Evolutionary conservation across 345 rosid genomes (phyloP), one percentile per base, ranked within the genome.

Genomic region (Adansonia digitata): DNA sequence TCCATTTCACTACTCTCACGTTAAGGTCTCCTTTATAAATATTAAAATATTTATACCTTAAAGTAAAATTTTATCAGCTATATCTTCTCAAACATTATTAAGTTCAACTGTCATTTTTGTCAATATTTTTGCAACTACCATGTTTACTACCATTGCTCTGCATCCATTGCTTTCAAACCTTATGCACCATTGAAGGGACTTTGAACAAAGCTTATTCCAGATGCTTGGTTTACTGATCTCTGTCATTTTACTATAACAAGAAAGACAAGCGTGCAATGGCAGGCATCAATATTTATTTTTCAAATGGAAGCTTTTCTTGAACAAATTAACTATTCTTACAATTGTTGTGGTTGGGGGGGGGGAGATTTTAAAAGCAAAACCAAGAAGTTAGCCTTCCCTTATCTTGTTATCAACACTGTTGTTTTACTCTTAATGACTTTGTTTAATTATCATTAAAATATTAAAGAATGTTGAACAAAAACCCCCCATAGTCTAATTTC

Each of bases 51-150:
- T 13, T 46, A 68, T 18, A 49, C 45, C 27, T 17, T 17, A 35
- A 63, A 37, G 69, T 63, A 9, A 5, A 22, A 51, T 18, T 51
- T n/a, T 51, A 22, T 27, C 12, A 12, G 15, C 34, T 13, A 13
- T 12, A 18, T 26, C 34, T 26, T 27, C 59, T 55, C 51, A 48
- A n/a, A 42, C 18, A 29, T 1, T 15, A 48, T 71, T 68, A 53
- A 56, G 73, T 63, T 77, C 29, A 84, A 74, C 73, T 72, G 78
- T 82, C 81, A 59, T 59, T 74, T 51, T 17, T 68, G 77, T 53
- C 83, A n/a, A 46, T 53, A 22, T 71, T 78, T 56, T 69, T 64
- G 31, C 31, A 56, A 11, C 61, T 56, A 56, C 17, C 48, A 11
- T 12, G 48, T 43, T 43, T 43, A 43, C 34, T 31, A 43, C 13